Evolutionary conservation across 106 monocot genomes (phyloP).

Genomic region (Narthecium ossifragum): DNA sequence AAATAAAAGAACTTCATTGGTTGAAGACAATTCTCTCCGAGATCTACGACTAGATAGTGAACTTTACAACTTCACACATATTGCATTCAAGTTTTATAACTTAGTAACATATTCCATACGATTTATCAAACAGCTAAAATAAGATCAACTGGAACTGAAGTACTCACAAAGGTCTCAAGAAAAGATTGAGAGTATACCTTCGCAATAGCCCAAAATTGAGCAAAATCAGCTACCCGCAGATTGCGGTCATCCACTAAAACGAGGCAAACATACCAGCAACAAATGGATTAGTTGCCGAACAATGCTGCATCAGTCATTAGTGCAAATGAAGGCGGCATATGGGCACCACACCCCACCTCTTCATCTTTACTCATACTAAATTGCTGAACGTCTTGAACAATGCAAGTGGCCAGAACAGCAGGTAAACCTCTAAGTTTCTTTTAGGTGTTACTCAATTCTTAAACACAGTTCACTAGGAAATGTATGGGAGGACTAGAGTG

Average conservation of each 20-base stretch:
- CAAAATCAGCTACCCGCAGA: slow-evolving; percentile 99
- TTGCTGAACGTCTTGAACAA: slow-evolving; percentile 22
- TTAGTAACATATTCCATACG: too few species aligned
- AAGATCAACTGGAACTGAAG: slow-evolving; percentile 32
- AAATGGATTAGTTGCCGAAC: slow-evolving; percentile 88
- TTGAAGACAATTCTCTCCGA: too few species aligned
- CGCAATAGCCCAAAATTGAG: slow-evolving; percentile 99
- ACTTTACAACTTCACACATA: too few species aligned
- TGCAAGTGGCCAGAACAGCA: slow-evolving; percentile 19
- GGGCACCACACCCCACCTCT: slow-evolving; percentile 37
- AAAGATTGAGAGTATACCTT: slow-evolving; percentile 84
- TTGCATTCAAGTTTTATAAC: too few species aligned
- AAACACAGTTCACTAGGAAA: slow-evolving; percentile 3
- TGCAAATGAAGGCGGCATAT: slow-evolving; percentile 59
- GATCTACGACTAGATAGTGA: too few species aligned
- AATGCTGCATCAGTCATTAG: slow-evolving; percentile 77
- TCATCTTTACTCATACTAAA: slow-evolving; percentile 50
- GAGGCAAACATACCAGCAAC: slow-evolving; percentile 89
- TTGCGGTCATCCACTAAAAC: slow-evolving; percentile 99
- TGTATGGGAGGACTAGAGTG: too few species aligned
- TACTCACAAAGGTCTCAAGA: slow-evolving; percentile 25
- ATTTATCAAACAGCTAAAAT: too few species aligned
- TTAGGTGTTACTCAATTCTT: slow-evolving; percentile 1
- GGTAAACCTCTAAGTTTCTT: too few species aligned
- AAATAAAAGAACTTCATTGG: too few species aligned